Percentiles rank a stretch among this genome's conserved stretches.
These are phyloP conservation scores for Penicillium cosmopolitanum DNA, from an alignment of 495 filamentous ascomycete species.

Conservation along the genomic window DNA sequence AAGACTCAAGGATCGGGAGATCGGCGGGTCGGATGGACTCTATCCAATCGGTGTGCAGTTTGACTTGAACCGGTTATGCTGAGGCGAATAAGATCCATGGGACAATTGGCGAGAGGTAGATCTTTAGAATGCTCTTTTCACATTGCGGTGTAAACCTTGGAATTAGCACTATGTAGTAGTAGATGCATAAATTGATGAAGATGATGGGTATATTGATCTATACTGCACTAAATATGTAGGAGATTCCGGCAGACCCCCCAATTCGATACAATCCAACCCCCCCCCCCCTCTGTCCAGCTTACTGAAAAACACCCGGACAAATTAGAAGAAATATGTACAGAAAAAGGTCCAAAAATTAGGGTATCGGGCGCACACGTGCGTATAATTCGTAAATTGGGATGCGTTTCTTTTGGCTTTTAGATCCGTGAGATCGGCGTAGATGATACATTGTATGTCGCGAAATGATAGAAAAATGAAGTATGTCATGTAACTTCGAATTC, in stretches of 20 bases:
- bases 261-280: background rate
- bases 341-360: conserved; percentile 15
- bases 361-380: conserved; percentile 27
- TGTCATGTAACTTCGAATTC: background rate
- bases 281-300: background rate
- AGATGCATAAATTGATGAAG: background rate
- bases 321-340: conserved; percentile 1
- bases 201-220: conserved; percentile 6
- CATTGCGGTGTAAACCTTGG: no score
- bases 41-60: background rate
- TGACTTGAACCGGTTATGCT: background rate
- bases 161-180: background rate
- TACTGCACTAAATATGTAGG: background rate
- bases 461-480: conserved; percentile 1
- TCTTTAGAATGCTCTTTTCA: background rate
- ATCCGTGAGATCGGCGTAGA: background rate
- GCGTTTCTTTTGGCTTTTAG: conserved; percentile 1
- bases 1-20: conserved; percentile 28
- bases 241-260: background rate
- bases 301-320: conserved; percentile 21
- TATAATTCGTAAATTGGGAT: conserved; percentile 21
- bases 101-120: background rate
- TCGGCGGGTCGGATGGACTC: conserved; percentile 22
- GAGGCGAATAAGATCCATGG: background rate
- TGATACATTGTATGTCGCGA: conserved; percentile 2